Conservation (phyloP, 805 yeast species). For the baker's yeast (Saccharomyces cerevisiae) region DNA sequence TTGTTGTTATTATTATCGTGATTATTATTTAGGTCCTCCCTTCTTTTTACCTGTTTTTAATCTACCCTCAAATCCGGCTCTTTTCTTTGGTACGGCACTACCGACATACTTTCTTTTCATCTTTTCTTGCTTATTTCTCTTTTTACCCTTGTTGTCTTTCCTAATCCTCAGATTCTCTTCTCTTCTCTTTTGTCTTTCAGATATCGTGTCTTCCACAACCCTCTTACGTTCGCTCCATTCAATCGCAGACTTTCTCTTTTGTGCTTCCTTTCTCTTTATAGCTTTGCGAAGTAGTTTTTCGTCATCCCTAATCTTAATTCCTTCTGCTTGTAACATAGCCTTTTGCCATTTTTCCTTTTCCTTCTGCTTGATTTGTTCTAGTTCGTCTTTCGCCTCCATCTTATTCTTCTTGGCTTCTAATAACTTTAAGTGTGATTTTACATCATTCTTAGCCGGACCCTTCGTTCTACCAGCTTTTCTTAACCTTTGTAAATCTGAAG, state of each 20-base stretch:
- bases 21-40: not conserved
- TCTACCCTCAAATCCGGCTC: constrained; percentile 92
- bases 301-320: constrained; percentile 80
- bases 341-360: constrained; percentile 81
- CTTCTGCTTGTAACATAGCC: constrained; percentile 81
- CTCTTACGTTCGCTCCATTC: constrained; percentile 92
- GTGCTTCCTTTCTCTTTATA: constrained; percentile 70
- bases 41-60: constrained; percentile 28
- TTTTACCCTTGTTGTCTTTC: constrained; percentile 76
- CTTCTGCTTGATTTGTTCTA: constrained; percentile 45
- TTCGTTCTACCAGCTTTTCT: constrained; percentile 50
- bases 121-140: constrained; percentile 64
- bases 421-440: constrained; percentile 70
- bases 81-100: constrained; percentile 38
- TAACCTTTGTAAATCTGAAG: constrained; percentile 57
- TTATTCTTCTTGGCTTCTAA: constrained; percentile 67
- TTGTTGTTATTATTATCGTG: constrained; percentile 1
- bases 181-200: constrained; percentile 75
- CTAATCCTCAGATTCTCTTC: constrained; percentile 84
- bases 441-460: constrained; percentile 81
- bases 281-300: constrained; percentile 83
- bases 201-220: constrained; percentile 63
- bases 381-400: constrained; percentile 51
- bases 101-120: constrained; percentile 58
- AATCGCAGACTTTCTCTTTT: constrained; percentile 75